phyloP scores from a whole-genome alignment of 2,329 filamentous ascomycete genomes.

The Xylaria sp. region DNA sequence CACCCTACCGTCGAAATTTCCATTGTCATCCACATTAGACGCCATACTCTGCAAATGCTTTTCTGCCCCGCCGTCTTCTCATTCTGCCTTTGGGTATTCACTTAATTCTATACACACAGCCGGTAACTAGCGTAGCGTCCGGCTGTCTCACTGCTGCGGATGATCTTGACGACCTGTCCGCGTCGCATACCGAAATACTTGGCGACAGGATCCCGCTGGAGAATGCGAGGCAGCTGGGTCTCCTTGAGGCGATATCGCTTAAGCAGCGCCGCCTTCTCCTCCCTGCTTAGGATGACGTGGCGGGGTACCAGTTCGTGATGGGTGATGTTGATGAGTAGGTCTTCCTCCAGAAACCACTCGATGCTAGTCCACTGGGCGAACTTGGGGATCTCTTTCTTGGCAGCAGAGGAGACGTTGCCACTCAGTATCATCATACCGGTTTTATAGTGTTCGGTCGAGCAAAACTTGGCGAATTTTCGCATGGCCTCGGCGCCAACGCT shows the following conservation, averaged over 20 bases:
- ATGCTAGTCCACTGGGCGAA: constrained; percentile 82
- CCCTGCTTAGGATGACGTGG: constrained; percentile 87
- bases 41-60: constrained; percentile 39
- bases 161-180: constrained; percentile 98
- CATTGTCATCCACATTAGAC: constrained; percentile 41
- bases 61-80: constrained; percentile 28
- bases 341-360: constrained; percentile 95
- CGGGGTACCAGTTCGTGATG: constrained; percentile 96
- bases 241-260: constrained; percentile 96
- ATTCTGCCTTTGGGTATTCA: constrained; percentile 9
- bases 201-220: constrained; percentile 91
- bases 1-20: constrained; percentile 36
- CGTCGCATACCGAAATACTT: constrained; percentile 90
- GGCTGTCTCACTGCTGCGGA: constrained; percentile 92
- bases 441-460: constrained; percentile 82
- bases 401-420: constrained; percentile 83
- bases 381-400: constrained; percentile 84
- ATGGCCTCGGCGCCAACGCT: constrained; percentile 92
- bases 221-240: constrained; percentile 92
- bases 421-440: constrained; percentile 91
- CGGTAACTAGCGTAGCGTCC: constrained; percentile 97
- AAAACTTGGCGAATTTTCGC: constrained; percentile 86
- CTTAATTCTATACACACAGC: constrained; percentile 65
- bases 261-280: constrained; percentile 88
- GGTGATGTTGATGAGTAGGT: constrained; percentile 97